Conservation (phyloP, 106 monocot species). For the Dioscorea alata region DNA sequence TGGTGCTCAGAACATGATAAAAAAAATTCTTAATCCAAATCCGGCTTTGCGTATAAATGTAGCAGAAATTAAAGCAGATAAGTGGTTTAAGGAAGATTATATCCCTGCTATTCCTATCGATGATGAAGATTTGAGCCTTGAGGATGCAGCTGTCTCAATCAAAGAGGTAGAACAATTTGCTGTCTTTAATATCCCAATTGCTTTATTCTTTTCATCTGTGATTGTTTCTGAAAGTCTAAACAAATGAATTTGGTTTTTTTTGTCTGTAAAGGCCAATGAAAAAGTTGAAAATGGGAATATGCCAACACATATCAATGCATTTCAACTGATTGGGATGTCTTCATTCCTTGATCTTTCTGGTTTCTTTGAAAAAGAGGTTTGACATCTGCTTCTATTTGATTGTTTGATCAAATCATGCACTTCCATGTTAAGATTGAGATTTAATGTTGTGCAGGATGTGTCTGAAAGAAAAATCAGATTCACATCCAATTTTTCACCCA, state of each 20-base stretch:
- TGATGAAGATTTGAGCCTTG: constrained; percentile 13
- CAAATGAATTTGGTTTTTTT: background rate
- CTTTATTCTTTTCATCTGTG: background rate
- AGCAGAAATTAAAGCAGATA: constrained; percentile 62
- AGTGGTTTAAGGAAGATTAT: constrained; percentile 82
- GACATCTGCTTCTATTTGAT: too few species aligned
- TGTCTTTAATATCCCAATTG: background rate
- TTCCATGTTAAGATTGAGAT: too few species aligned
- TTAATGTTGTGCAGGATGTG: constrained; percentile 33
- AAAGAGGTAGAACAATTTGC: constrained; percentile 16
- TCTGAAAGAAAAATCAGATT: constrained; percentile 89
- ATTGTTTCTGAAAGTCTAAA: background rate
- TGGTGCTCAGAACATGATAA: constrained; percentile 46
- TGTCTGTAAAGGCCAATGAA: constrained; percentile 9
- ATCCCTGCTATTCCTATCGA: constrained; percentile 47
- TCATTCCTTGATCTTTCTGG: constrained; percentile 50
- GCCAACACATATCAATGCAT: constrained; percentile 35
- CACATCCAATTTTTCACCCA: constrained; percentile 64
- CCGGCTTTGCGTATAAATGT: constrained; percentile 60
- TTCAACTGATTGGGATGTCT: constrained; percentile 51
- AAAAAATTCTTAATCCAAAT: constrained; percentile 87
- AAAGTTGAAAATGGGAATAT: constrained; percentile 17
- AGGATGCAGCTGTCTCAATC: constrained; percentile 16
- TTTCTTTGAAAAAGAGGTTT: constrained; percentile 45
- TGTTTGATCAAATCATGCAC: too few species aligned